Percentiles rank a stretch among this genome's conserved stretches.
phyloP scores from a whole-genome alignment of 2,329 filamentous ascomycete species.

The Aspergillus brunneoviolaceus region DNA sequence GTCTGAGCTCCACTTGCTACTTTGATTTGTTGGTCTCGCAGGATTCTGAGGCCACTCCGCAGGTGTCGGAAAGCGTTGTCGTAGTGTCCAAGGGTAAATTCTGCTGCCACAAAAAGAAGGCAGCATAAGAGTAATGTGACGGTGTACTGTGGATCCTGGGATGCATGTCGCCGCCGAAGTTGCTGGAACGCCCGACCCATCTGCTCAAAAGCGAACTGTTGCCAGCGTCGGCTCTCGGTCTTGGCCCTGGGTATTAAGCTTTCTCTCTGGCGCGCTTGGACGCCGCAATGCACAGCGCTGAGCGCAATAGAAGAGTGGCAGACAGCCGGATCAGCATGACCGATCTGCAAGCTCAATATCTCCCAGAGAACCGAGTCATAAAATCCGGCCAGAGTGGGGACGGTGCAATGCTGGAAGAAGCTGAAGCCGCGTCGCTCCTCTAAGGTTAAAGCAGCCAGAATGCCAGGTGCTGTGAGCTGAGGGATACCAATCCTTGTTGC shows the following conservation, averaged over 20 bases:
- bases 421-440: conserved; percentile 10
- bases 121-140: conserved; percentile 7
- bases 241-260: not conserved
- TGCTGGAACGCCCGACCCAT: not conserved
- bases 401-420: conserved; percentile 5
- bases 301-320: conserved; percentile 8
- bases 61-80: conserved; percentile 9
- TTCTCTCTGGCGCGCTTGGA: not conserved
- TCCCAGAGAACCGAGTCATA: conserved; percentile 2
- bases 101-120: conserved; percentile 2
- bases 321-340: conserved; percentile 5
- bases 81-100: not conserved
- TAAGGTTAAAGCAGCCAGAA: not conserved
- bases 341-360: not conserved
- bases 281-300: conserved; percentile 5
- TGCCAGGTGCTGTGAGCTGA: not conserved
- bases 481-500: not conserved
- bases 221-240: not conserved
- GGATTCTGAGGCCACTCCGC: not conserved
- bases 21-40: not conserved
- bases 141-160: not conserved
- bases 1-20: not conserved
- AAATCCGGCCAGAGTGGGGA: not conserved
- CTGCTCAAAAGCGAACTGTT: conserved; percentile 8
- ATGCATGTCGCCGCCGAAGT: not conserved